Conservation (phyloP, 169 alveolate species). For the Cryptosporidium ryanae region DNA sequence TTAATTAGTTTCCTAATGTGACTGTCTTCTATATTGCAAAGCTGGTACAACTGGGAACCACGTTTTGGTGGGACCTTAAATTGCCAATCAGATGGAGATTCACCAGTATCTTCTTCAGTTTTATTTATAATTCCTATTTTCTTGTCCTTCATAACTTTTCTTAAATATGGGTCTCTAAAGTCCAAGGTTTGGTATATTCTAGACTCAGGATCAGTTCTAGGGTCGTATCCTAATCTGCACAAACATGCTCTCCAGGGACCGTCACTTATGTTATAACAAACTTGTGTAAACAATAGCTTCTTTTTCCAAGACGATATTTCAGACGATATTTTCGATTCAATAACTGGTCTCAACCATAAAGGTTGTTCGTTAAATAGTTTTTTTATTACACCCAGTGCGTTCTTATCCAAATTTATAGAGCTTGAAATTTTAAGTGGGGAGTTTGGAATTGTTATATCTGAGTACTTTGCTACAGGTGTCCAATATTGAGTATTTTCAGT, state of each 20-base stretch:
- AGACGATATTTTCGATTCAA: slow-evolving; percentile 76
- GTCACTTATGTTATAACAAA: slow-evolving; percentile 79
- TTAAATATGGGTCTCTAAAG: slow-evolving; percentile 77
- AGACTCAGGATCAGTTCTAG: slow-evolving; percentile 79
- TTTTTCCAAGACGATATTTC: slow-evolving; percentile 78
- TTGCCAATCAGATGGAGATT: slow-evolving; percentile 61
- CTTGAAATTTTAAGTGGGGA: slow-evolving; percentile 51
- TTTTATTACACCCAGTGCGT: slow-evolving; percentile 48
- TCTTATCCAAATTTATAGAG: slow-evolving; percentile 32
- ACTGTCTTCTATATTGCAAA: slow-evolving; percentile 78
- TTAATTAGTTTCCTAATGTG: slow-evolving; percentile 76
- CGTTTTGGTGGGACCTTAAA: slow-evolving; percentile 80
- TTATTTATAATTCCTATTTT: slow-evolving; percentile 39
- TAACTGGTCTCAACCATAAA: slow-evolving; percentile 79
- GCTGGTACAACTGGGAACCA: slow-evolving; percentile 79
- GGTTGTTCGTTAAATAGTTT: slow-evolving; percentile 77
- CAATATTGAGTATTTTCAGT: slow-evolving; percentile 36
- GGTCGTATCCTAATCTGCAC: slow-evolving; percentile 81
- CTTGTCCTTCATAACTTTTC: slow-evolving; percentile 74
- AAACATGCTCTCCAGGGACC: slow-evolving; percentile 83
- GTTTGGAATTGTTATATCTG: slow-evolving; percentile 36
- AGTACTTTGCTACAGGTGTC: slow-evolving; percentile 40
- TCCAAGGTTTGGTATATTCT: slow-evolving; percentile 80
- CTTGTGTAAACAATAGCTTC: slow-evolving; percentile 79
- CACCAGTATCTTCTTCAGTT: slow-evolving; percentile 54